Percentiles rank a stretch among this genome's conserved stretches.
Evolutionary conservation across 2,329 filamentous ascomycete genomes (phyloP).

Genomic region (Colletotrichum eremochloae): DNA sequence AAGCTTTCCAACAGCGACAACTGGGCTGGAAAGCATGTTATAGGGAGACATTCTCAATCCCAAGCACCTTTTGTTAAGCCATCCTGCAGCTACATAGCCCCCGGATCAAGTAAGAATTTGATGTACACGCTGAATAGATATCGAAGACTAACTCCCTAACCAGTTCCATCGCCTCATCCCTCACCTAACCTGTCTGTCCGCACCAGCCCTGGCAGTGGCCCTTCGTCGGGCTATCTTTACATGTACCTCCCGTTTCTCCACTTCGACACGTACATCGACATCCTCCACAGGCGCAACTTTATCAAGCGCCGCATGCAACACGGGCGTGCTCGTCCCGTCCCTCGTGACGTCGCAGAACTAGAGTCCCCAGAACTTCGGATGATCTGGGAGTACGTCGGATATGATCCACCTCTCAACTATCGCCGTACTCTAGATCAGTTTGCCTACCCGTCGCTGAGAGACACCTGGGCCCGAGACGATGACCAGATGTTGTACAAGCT

Average conservation of each 20-base stretch:
- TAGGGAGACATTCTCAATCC: conserved; percentile 62
- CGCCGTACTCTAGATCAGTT: conserved; percentile 74
- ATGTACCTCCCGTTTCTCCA: conserved; percentile 72
- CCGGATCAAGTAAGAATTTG: conserved; percentile 32
- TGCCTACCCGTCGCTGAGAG: conserved; percentile 71
- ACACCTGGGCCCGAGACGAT: conserved; percentile 72
- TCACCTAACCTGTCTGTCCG: conserved; percentile 42
- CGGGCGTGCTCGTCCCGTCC: conserved; percentile 68
- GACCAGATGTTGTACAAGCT: conserved; percentile 78
- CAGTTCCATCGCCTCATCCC: conserved; percentile 54
- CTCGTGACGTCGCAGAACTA: conserved; percentile 64
- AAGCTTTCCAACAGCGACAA: conserved; percentile 61
- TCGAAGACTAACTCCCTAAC: conserved; percentile 31
- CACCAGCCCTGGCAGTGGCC: conserved; percentile 32
- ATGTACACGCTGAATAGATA: rapidly evolving
- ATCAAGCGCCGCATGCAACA: conserved; percentile 66
- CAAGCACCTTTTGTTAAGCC: conserved; percentile 65
- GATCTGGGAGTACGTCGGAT: conserved; percentile 73
- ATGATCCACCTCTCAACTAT: conserved; percentile 72
- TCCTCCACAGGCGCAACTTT: conserved; percentile 68
- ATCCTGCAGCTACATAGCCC: conserved; percentile 61
- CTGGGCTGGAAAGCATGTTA: conserved; percentile 63
- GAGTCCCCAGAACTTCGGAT: conserved; percentile 70
- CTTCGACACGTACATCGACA: conserved; percentile 72
- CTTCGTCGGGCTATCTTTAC: conserved; percentile 55